Evolutionary conservation across 1,139 yeast genomes (phyloP), one percentile per base, ranked within the genome.

Genomic region (Yamadazyma jaroonii): DNA sequence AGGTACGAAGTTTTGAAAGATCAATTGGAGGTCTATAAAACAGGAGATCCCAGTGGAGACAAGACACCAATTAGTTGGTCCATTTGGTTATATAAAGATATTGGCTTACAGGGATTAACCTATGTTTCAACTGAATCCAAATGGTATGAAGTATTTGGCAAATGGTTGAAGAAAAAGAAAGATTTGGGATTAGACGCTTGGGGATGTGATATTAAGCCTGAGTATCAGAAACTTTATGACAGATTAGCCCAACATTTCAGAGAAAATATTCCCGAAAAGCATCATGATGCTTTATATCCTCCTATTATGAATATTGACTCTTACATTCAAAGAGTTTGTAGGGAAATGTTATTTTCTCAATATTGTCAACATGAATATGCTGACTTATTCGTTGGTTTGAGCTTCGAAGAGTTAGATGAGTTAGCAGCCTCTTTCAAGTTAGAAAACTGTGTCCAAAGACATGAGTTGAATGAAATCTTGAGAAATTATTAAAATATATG

Each of bases 41-140:
- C 43, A 3, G 71, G 70, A 9, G 67, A 65, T 36, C 72, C 73
- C 5, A 59, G 67, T 7, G 72, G 71, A 4, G 72, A 67, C 44
- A 53, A 57, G 3, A 31, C 59, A 9, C 66, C 72, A 10, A 66
- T 68, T 39, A 46, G 62, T 21, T 68, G 74, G 74, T 65, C 73
- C 6, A 67, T 68, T 42, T 68, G 74, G 74, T 52, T 67, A 10
- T 68, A 69, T 53, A 68, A 68, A 46, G 74, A 68, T 44, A 66
- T 68, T 47, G 74, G 74, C 1, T 65, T 55, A 49, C 74, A 68
- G 50, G 74, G 72, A 3, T 53, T 68, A 41, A 61, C 70, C 21
- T 67, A 59, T 41, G 72, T 66, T 11, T 48, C 59, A 7, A 68
- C 72, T 12, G 47, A 61, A 9, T 62, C 71, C 37, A 59, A 61